Base-by-base conservation (phyloP, 371 early-diverging fungal species). In the Dinochytrium kinnereticum region DNA sequence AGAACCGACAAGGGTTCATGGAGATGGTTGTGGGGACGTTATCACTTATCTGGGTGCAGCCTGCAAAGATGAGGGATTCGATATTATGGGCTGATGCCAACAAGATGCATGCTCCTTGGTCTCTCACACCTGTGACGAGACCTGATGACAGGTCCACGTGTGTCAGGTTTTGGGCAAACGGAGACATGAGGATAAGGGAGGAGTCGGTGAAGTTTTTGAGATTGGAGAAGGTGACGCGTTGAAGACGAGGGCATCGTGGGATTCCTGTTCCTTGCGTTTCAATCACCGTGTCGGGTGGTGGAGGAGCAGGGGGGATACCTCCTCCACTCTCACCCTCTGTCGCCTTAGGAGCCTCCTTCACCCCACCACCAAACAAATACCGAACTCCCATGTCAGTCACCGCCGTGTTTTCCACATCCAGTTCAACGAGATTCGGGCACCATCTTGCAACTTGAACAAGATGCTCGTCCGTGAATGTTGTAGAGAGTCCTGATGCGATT, bases 371-470 rank as follows among this genome's bases (percentile, higher is more conserved):
- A 51, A 70, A 59, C 26, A 75, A 44, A 37, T 66, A 75, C n/a
- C 49, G 67, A 2, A 70, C 40, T 2, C 75, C 75, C 40, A 7
- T 15, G 26, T 75, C 75, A 7, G 75, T 70, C 24, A 75, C 75
- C 1, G 39, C 0, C 13, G 75, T 75, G 34, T 68, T 70, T 17
- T 70, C 64, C 19, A 75, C 66, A 33, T 51, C 55, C 28, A 50
- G 26, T 1, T 64, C 51, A 5, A 2, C 57, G 31, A 75, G 55
- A 51, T 71, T 51, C 0, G 75, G 75, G 57, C 66, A 70, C 70
- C 71, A 75, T 57, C 75, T 39, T 10, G 71, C 75, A 1, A 75
- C 70, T 59, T 75, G 75, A 39, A 67, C 38, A 17, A 75, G 33
- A 28, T 75, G 71, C 67, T 36, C 21, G 49, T 75, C 75, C 1